phyloP scores from a whole-genome alignment of 345 rosid genomes.

The Ceriops zippeliana region DNA sequence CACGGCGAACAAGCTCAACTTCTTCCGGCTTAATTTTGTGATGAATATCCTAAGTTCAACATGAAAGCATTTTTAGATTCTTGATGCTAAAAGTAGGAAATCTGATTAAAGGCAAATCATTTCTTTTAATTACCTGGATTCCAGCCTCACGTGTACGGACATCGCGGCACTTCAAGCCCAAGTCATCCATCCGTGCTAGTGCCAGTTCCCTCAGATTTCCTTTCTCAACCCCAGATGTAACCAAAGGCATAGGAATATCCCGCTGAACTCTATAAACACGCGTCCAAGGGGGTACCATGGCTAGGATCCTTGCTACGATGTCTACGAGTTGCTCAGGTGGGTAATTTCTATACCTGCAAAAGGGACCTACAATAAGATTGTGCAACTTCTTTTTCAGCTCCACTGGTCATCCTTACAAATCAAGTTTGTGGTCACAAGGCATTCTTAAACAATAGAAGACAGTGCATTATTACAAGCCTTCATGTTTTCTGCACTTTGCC shows the following conservation, averaged over 20 bases:
- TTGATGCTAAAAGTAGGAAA: conserved; percentile 7
- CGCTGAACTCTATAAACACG: conserved; percentile 99
- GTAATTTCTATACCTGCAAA: conserved; percentile 80
- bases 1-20: conserved; percentile 99
- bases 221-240: conserved; percentile 98
- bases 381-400: not conserved
- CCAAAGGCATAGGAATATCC: conserved; percentile 98
- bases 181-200: conserved; percentile 93
- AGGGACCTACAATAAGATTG: conserved; percentile 3
- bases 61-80: conserved; percentile 11
- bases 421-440: not conserved
- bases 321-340: conserved; percentile 99
- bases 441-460: no score
- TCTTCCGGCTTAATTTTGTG: conserved; percentile 93
- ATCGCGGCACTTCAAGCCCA: conserved; percentile 97
- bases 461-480: no score
- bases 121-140: conserved; percentile 57
- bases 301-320: conserved; percentile 89
- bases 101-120: not conserved
- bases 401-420: not conserved
- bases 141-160: conserved; percentile 99
- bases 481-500: no score
- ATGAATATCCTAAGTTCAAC: conserved; percentile 74
- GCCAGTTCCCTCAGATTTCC: conserved; percentile 99
- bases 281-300: conserved; percentile 99